phyloP scores from a whole-genome alignment of 805 yeast species.

The Wickerhamomyces bisporus region DNA sequence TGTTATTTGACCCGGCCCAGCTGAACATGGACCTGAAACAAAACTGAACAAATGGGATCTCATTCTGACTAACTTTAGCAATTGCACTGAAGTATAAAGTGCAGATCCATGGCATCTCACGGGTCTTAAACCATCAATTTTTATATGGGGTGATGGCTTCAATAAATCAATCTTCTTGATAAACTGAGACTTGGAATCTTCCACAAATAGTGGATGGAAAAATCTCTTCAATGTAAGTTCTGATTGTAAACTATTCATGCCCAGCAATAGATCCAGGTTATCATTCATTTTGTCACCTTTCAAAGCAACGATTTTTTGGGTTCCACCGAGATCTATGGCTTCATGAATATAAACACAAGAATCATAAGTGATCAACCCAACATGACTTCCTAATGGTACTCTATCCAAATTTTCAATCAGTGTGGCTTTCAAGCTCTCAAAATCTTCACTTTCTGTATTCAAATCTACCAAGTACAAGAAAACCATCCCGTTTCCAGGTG shows the following conservation, averaged over 20 bases:
- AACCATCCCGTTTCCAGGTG: constrained; percentile 55
- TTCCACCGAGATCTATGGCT: constrained; percentile 48
- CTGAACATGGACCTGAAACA: constrained; percentile 91
- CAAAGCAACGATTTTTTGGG: neutral
- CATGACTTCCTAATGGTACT: constrained; percentile 75
- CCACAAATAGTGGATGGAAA: neutral
- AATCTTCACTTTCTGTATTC: constrained; percentile 79
- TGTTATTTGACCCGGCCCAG: constrained; percentile 90
- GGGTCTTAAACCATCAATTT: constrained; percentile 65
- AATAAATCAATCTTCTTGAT: constrained; percentile 37
- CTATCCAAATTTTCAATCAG: constrained; percentile 62
- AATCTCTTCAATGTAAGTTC: neutral
- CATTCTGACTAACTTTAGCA: constrained; percentile 71
- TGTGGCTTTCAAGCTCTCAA: constrained; percentile 69
- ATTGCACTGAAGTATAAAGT: constrained; percentile 68
- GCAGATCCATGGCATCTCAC: constrained; percentile 89
- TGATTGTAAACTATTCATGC: neutral
- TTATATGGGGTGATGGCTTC: constrained; percentile 38
- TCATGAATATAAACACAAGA: constrained; percentile 85
- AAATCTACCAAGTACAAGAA: constrained; percentile 79
- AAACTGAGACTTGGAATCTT: neutral
- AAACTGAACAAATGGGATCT: constrained; percentile 81
- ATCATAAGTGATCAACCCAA: constrained; percentile 81
- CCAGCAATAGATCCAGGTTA: neutral
- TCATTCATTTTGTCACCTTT: neutral